Percentiles rank a stretch among this genome's conserved stretches.
Evolutionary conservation across 805 yeast species (phyloP).

Genomic region (Ogataea paraovalis): DNA sequence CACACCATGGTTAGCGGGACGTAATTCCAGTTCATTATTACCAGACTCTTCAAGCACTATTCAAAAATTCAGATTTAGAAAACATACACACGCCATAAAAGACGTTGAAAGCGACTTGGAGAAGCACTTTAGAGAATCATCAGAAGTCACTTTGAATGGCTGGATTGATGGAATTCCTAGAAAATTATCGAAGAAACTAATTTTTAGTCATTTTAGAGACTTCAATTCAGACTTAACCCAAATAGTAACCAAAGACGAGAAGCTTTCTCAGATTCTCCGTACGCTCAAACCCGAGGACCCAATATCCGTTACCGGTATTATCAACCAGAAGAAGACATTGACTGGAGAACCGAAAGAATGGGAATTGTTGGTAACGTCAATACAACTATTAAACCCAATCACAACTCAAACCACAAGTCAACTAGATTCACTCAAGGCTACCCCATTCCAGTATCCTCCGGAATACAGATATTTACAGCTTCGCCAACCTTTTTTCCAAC

Average conservation of each 20-base stretch:
- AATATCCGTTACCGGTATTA: constrained; percentile 57
- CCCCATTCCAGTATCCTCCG: constrained; percentile 63
- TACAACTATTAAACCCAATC: constrained; percentile 52
- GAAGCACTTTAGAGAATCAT: constrained; percentile 11
- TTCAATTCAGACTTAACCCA: constrained; percentile 64
- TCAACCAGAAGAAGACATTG: constrained; percentile 35
- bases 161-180: constrained; percentile 80
- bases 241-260: constrained; percentile 40
- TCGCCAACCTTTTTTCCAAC: constrained; percentile 55
- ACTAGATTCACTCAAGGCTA: constrained; percentile 53
- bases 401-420: constrained; percentile 63
- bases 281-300: constrained; percentile 69
- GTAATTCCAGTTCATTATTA: constrained; percentile 1
- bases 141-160: constrained; percentile 58
- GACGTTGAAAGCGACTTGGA: constrained; percentile 12
- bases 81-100: constrained; percentile 26
- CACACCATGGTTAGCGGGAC: too few species aligned
- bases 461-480: constrained; percentile 80
- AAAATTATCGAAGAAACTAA: constrained; percentile 56
- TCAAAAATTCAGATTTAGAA: constrained; percentile 27
- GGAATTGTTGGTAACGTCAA: constrained; percentile 54
- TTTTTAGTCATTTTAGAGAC: constrained; percentile 78
- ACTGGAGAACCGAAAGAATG: constrained; percentile 29
- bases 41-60: constrained; percentile 20
- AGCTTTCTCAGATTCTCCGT: constrained; percentile 36